Base-by-base conservation (phyloP, 2,329 filamentous ascomycete species). In the Allantophomopsis lycopodina region DNA sequence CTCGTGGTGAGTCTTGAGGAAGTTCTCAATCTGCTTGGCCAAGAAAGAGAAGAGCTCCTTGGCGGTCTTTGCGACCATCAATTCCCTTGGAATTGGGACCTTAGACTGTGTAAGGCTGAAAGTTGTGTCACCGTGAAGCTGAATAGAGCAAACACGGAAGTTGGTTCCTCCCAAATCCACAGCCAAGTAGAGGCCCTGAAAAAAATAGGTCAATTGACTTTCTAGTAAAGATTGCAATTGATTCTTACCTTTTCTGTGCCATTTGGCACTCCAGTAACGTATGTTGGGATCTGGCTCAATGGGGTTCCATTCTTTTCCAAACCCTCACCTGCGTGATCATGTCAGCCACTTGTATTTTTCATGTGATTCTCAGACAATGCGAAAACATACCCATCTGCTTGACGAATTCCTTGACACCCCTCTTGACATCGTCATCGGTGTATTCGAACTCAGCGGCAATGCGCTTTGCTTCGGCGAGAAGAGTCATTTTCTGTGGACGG, bases 141-240 rank as follows among this genome's bases (percentile, higher is more conserved):
- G 75, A 54, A 98, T 83, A 34, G 89, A 95, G 66, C 91, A 98
- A 54, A 98, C 91, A 51, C 91, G 83, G 63, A 96, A 94, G 66
- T 98, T 98, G 48, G 91, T 98, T 52, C 91, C 91, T 46, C 91
- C 91, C n/a, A 98, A 73, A 56, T 98, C 91, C 48, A 98, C 88
- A 32, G 91, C 89, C 56, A 98, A 78, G 64, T 95, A 98, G 32
- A 95, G 69, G 36, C 91, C 91, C 86, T 51, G 37, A 17, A 17
- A 14, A 38, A 17, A 17, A 14, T 15, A 5, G 23, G n/a, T 32
- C 20, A 40, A 21, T 31, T 16, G 21, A 36, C 6, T 35, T 31
- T 31, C 3, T 14, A 15, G 14, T 10, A 16, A 23, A 7, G 13
- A 5, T 13, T 13, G 15, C 21, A 28, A 4, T 38, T 11, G 14